Percentiles rank a stretch among this genome's conserved stretches.
Evolutionary conservation across 2,329 filamentous ascomycete species (phyloP).

Genomic region (Ophiostoma pallidulum): DNA sequence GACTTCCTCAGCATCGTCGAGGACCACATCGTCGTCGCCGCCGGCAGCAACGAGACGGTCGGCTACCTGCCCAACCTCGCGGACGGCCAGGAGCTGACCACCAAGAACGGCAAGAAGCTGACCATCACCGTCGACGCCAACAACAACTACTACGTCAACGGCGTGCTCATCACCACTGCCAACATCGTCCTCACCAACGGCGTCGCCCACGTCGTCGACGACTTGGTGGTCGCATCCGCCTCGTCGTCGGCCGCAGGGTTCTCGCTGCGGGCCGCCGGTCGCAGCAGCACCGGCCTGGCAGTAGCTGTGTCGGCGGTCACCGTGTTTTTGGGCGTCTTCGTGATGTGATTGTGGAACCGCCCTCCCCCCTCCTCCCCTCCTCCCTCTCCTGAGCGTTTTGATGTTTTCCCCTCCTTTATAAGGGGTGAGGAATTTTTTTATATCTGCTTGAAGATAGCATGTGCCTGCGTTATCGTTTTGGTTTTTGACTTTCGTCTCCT

Average conservation of each 20-base stretch:
- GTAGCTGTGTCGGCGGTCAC: background rate
- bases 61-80: slow-evolving; percentile 14
- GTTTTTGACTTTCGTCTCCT: no score
- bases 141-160: slow-evolving; percentile 15
- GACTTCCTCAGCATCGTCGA: slow-evolving; percentile 9
- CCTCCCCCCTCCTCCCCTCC: no score
- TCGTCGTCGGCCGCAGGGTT: slow-evolving; percentile 4
- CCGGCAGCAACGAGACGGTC: background rate
- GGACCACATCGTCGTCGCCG: slow-evolving; percentile 11
- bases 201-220: slow-evolving; percentile 12
- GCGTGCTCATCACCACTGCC: slow-evolving; percentile 11
- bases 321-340: slow-evolving; percentile 1
- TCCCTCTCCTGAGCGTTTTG: background rate
- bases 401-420: background rate
- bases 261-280: background rate
- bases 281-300: slow-evolving; percentile 4
- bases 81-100: slow-evolving; percentile 13
- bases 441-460: background rate
- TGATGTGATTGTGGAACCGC: no score
- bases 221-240: slow-evolving; percentile 10
- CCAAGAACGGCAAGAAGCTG: slow-evolving; percentile 11
- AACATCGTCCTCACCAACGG: slow-evolving; percentile 15
- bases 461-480: background rate
- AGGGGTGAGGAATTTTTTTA: background rate
- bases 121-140: slow-evolving; percentile 11